Base-by-base conservation (phyloP, 805 yeast species). In the Nakazawaea sp. region DNA sequence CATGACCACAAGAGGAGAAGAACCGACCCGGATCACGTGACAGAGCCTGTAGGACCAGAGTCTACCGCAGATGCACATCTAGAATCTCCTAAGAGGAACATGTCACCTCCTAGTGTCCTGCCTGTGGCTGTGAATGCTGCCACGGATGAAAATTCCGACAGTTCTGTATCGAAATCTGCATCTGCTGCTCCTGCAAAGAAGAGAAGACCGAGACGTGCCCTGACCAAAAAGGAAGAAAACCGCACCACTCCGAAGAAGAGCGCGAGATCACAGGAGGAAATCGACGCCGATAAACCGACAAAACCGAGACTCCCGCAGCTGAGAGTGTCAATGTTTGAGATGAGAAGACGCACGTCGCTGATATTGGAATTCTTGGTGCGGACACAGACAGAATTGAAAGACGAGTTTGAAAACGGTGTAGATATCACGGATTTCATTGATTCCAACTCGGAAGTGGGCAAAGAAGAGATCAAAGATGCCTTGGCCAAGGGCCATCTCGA, bases 301-400 rank as follows among this genome's bases (percentile, higher is more conserved):
- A 82, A 77, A 47, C 96, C 97, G 11, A 73, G 96, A 39, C 64
- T 78, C 30, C 97, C 96, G 5, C 81, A 81, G 41, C 78, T 78
- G 16, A 72, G 86, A 38, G 74, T 84, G 3, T 73, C 88, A 3
- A 58, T 89, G 43, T 72, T 74, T 47, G 98, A 90, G 56, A 81
- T 90, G 85, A 73, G 88, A 40, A 78, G 86, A 51, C 71, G 98
- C 42, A 83, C 88, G 2, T 81, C 86, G 2, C 94, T 96, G 1
- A 90, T 90, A 16, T 62, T 90, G 48, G 97, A 92, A 59, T 92
- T 89, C 69, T 72, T 90, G 18, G 86, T 89, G 10, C 69, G 95
- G 36, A 83, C 94, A 2, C 96, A 88, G 56, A 59, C 80, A 43
- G 97, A 90, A 51, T 61, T 90, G 43, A 79, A 81, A 32, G 74